phyloP scores from a whole-genome alignment of 2,329 filamentous ascomycete species.

The Phialocephala subalpina region DNA sequence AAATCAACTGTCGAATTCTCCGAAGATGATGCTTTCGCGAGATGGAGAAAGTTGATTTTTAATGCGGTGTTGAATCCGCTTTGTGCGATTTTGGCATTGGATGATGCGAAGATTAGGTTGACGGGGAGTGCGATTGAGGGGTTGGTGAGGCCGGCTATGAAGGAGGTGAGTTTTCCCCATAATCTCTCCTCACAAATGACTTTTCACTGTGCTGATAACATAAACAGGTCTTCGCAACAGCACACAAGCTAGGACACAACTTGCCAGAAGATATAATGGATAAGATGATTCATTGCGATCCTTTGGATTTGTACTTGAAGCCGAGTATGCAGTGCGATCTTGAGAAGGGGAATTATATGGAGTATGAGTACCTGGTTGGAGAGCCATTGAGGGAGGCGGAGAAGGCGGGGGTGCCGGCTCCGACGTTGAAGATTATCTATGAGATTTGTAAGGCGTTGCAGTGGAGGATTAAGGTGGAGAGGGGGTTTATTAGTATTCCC shows the following conservation, averaged over 20 bases:
- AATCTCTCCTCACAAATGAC: no score
- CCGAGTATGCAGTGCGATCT: slow-evolving; percentile 52
- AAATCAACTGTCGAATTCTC: slow-evolving; percentile 21
- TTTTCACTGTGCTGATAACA: no score
- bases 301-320: slow-evolving; percentile 51
- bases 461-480: slow-evolving; percentile 49
- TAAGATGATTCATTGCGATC: slow-evolving; percentile 55
- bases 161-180: slow-evolving; percentile 29
- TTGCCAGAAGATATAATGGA: slow-evolving; percentile 33
- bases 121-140: slow-evolving; percentile 39
- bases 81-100: slow-evolving; percentile 30
- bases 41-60: slow-evolving; percentile 34
- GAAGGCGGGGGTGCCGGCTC: slow-evolving; percentile 57
- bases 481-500: slow-evolving; percentile 45
- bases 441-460: slow-evolving; percentile 59
- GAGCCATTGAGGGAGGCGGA: slow-evolving; percentile 58
- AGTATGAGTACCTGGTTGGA: slow-evolving; percentile 62
- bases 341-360: slow-evolving; percentile 56
- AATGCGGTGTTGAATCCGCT: slow-evolving; percentile 33
- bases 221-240: slow-evolving; percentile 16
- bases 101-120: slow-evolving; percentile 31
- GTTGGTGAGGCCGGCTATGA: slow-evolving; percentile 37
- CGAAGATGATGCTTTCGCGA: slow-evolving; percentile 25
- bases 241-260: slow-evolving; percentile 31
- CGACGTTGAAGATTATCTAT: slow-evolving; percentile 59